Base-by-base conservation (phyloP, 2,329 filamentous ascomycete species). In the Triangularia verruculosa region DNA sequence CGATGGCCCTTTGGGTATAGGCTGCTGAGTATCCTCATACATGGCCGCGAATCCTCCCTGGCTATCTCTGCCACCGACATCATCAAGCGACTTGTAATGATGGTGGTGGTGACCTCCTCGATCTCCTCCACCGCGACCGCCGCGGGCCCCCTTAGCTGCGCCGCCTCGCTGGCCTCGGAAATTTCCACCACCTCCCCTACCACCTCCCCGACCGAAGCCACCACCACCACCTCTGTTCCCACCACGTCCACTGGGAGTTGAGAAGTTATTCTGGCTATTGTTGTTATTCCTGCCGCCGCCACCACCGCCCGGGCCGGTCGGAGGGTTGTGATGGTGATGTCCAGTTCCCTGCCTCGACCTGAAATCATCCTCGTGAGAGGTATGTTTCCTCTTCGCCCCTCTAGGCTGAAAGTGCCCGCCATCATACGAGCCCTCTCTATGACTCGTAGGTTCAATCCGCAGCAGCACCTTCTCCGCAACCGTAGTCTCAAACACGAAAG, bases 391-490 rank as follows among this genome's bases (percentile, higher is more conserved):
- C 76, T 88, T 89, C 63, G 82, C 78, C 34, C 79, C 76, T 72
- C 83, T 89, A 71, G 84, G 85, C 69, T 90, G 65, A 47, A 67
- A 69, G 22, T 89, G 86, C 25, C 78, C 76, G 5, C 90, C 87
- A 24, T 78, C 76, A 2, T 80, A 77, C 25, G 64, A 20, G 57
- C 87, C 78, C 24, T 78, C 76, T 2, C 79, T 78, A 34, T 65
- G 15, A 58, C 87, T 78, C 67, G 94, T 91, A 59, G 87, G 82
- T 74, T 97, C 92, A 55, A 98, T 88, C 1, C 90, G 85, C 59
- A 98, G 78, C 67, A 95, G 82, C 15, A 92, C 86, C 78, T 96
- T 97, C 77, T 98, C 93, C 17, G 90, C 90, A 1, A 98, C 91
- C 0, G 86, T 87, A 0, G 90, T 93, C 67, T 96, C 91, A 71